phyloP scores from a whole-genome alignment of 1,284 basidiomycete genomes.

The Marasmius oreades region DNA sequence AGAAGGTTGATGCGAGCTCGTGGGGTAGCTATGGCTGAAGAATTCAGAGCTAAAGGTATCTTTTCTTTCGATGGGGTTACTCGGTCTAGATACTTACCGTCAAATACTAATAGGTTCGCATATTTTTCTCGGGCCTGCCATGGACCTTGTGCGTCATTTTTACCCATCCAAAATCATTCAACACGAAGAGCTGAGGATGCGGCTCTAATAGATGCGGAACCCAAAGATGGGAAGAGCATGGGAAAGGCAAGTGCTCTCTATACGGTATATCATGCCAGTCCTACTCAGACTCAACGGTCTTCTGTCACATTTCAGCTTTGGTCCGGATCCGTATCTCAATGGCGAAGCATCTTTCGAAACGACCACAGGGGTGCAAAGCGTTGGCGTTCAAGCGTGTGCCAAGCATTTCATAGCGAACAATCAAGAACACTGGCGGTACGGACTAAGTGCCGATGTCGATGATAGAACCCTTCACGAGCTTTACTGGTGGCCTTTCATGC shows the following conservation, averaged over 20 bases:
- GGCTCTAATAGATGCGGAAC: slow-evolving; percentile 16
- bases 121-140: slow-evolving; percentile 13
- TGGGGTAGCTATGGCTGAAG: slow-evolving; percentile 68
- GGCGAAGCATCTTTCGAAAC: slow-evolving; percentile 64
- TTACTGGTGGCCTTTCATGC: slow-evolving; percentile 55
- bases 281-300: neutral
- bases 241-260: slow-evolving; percentile 26
- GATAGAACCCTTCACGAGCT: slow-evolving; percentile 64
- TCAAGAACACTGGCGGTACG: slow-evolving; percentile 48
- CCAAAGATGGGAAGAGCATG: slow-evolving; percentile 52
- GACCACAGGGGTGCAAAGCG: slow-evolving; percentile 58
- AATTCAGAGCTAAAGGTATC: slow-evolving; percentile 70
- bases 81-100: neutral
- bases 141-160: slow-evolving; percentile 28
- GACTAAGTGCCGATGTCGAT: slow-evolving; percentile 49
- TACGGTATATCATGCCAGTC: neutral
- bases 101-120: slow-evolving; percentile 19
- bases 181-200: neutral
- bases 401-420: slow-evolving; percentile 66
- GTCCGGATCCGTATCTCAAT: slow-evolving; percentile 62
- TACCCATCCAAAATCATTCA: neutral
- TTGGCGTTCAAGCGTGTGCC: slow-evolving; percentile 60
- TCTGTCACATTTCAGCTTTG: slow-evolving; percentile 37
- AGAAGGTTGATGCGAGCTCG: slow-evolving; percentile 53
- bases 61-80: neutral